Evolutionary conservation across 768 basidiomycete genomes (phyloP), one percentile per base, ranked within the genome.

Genomic region (Lactifluus piperatus): DNA sequence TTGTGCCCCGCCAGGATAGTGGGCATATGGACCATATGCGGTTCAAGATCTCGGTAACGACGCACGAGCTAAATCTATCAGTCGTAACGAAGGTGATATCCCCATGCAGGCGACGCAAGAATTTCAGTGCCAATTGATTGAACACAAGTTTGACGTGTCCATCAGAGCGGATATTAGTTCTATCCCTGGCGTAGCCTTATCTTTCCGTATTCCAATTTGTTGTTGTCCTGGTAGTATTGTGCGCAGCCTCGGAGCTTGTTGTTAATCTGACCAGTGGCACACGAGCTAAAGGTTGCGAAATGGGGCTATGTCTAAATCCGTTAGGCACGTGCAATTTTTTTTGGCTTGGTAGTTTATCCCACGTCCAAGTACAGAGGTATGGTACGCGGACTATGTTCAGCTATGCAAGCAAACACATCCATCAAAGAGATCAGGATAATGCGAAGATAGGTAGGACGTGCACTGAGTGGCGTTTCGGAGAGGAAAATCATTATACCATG

Each of bases 401-500:
- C 29, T 30, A 54, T 5, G 20, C 9, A 32, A 43, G 27, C 13
- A 29, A n/a, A 48, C 8, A 41, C 47, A 49, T 41, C 37, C 34
- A 48, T 6, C 5, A 7, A 14, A 7, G 11, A 32, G 30, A 18
- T n/a, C 47, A 32, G 14, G 18, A 16, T n/a, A 20, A 16, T 8
- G 32, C 11, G 46, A 2, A 37, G 30, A 36, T n/a, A 11, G 5
- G 18, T 3, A 16, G 48, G 26, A 36, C 54, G 36, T 50, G 27
- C 45, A 60, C 56, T 56, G 59, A 60, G 54, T 22, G 49, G 59
- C 3, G 59, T 46, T 56, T 43, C 9, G 2, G 36, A 7, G 14
- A 24, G 37, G 51, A 43, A 36, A 34, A 27, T 41, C 39, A 61
- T 61, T 41, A 52, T 51, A 45, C 37, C 54, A 39, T 56, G 48